These are phyloP conservation scores for Mortierella sp. DNA, from an alignment of 371 early-diverging fungal species.

Conservation along the genomic window DNA sequence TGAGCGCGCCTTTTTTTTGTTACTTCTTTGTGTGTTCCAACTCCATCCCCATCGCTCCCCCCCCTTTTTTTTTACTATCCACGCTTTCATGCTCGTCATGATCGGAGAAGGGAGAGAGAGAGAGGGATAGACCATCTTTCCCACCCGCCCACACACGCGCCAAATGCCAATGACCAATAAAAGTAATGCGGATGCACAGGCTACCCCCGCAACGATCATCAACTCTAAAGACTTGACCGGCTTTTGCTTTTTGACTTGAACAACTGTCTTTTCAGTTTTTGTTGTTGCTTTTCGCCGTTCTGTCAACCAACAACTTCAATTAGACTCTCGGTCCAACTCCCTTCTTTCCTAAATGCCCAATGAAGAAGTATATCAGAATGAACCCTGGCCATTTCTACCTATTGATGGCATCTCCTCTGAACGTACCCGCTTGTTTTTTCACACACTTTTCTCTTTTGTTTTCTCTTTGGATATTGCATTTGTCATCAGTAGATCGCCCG, in stretches of 20 bases:
- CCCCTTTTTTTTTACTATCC: background rate
- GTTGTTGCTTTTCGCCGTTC: slow-evolving; percentile 13
- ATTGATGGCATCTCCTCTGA: background rate
- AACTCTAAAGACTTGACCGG: background rate
- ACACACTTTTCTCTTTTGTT: background rate
- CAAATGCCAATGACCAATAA: background rate
- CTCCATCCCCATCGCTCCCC: background rate
- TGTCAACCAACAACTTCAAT: background rate
- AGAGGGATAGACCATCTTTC: background rate
- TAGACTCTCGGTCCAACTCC: background rate
- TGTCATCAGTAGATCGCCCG: slow-evolving; percentile 1
- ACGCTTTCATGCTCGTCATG: background rate
- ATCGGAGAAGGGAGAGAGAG: background rate
- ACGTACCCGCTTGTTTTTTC: background rate
- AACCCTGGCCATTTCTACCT: too few relatives aligned
- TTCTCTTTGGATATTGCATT: background rate
- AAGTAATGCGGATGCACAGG: background rate
- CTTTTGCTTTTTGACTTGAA: background rate
- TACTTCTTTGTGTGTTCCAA: background rate
- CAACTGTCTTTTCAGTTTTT: too few relatives aligned
- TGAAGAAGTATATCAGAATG: too few relatives aligned
- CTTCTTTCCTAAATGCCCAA: too few relatives aligned
- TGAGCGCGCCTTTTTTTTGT: background rate
- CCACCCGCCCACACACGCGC: background rate
- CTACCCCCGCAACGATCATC: background rate